A percentile compares a stretch with the other conserved stretches of the same genome.
Conservation (phyloP, 768 basidiomycete species). For the Mycena galopus region DNA sequence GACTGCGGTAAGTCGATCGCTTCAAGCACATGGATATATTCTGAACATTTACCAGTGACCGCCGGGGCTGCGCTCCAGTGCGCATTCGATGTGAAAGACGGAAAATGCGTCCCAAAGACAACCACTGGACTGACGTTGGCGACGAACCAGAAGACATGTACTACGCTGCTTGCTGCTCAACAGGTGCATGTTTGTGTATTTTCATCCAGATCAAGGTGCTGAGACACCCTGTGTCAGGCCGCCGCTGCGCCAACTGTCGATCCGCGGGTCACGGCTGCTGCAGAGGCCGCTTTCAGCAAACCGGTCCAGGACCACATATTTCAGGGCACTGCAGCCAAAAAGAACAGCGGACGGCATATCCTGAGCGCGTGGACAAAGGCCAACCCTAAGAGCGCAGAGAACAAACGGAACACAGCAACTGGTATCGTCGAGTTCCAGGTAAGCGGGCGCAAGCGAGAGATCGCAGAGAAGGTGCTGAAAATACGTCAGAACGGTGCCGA, state of each 20-base stretch:
- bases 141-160: conserved; percentile 5
- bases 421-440: conserved; percentile 15
- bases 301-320: neutral
- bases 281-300: conserved; percentile 3
- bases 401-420: neutral
- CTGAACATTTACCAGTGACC: neutral
- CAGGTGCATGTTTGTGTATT: conserved; percentile 1
- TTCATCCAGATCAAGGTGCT: neutral
- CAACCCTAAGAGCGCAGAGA: neutral
- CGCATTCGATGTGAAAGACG: conserved; percentile 4
- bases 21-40: neutral
- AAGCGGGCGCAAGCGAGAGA: neutral
- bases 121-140: conserved; percentile 15
- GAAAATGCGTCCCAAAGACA: neutral
- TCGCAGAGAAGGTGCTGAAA: conserved; percentile 2
- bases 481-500: neutral
- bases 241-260: conserved; percentile 4
- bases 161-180: conserved; percentile 8
- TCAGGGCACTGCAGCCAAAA: neutral
- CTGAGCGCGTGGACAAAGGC: conserved; percentile 1
- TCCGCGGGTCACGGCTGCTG: neutral
- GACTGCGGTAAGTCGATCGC: conserved; percentile 5
- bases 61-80: neutral
- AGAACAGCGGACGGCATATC: conserved; percentile 9
- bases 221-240: neutral